Conservation (phyloP, 768 basidiomycete species). For the Kondoa malvinella region DNA sequence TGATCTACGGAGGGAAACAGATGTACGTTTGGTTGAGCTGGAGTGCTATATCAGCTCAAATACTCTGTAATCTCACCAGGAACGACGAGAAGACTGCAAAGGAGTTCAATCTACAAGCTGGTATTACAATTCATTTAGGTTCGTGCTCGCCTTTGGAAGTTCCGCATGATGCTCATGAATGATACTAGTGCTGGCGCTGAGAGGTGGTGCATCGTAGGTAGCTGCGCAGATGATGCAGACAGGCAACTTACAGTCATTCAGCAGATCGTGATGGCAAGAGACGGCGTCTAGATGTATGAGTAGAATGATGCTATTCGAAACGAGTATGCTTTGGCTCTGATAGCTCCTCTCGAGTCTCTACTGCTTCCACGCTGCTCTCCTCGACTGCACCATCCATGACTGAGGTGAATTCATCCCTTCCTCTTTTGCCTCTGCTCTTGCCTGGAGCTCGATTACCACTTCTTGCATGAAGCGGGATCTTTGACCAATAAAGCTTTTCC, state of each 20-base stretch:
- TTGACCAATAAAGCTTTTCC: neutral
- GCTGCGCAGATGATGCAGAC: neutral
- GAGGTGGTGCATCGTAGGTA: constrained; percentile 51
- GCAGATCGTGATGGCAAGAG: too few relatives aligned
- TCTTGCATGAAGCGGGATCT: neutral
- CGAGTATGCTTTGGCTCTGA: too few relatives aligned
- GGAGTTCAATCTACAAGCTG: constrained; percentile 66
- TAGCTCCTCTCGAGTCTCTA: too few relatives aligned
- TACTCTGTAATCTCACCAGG: constrained; percentile 37
- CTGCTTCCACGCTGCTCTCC: too few relatives aligned
- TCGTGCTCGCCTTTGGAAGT: neutral
- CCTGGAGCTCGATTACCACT: too few relatives aligned
- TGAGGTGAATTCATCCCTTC: too few relatives aligned
- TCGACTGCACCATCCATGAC: too few relatives aligned
- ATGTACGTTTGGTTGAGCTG: constrained; percentile 42
- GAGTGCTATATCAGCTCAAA: neutral
- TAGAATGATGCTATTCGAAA: too few relatives aligned
- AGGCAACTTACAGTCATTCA: too few relatives aligned
- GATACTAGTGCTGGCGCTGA: constrained; percentile 65
- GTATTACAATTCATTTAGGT: constrained; percentile 66
- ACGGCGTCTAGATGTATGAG: too few relatives aligned
- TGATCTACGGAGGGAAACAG: constrained; percentile 84
- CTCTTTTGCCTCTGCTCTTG: too few relatives aligned
- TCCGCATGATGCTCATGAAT: neutral
- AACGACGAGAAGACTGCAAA: constrained; percentile 75